Base-by-base conservation (phyloP, 208 protist genomes). In the Trypanosoma boissoni region DNA sequence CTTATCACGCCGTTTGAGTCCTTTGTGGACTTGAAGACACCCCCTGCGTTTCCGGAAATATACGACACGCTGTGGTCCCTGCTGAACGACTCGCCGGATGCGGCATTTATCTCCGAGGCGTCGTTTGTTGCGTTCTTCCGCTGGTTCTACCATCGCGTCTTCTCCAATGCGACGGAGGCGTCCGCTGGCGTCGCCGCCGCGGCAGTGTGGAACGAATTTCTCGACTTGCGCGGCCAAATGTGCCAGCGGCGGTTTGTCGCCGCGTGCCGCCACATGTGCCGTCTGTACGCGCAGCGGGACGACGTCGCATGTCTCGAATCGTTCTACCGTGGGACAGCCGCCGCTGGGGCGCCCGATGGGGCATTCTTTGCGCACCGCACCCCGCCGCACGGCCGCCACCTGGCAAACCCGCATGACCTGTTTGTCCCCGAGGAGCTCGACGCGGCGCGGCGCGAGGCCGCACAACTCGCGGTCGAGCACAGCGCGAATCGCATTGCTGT, bases 121-220 rank as follows among this genome's bases (percentile, higher is more conserved):
- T 64, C 78, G 58, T 95, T 95, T 51, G 68, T 71, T 43, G 26
- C 77, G 12, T 92, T 92, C 55, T 82, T 90, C 51, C 46, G 67
- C 21, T 95, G 85, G 83, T 87, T 95, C 43, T 76, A 83, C 58
- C 36, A 65, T 0, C 59, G 78, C 21, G 68, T 87, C 63, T 89
- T 91, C 36, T 31, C 37, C n/a, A 88, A 88, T 56, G 76, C 74
- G 0, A 85, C 86, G 7, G 53, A 73, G 18, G 60, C 59, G 16
- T 72, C 76, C 26, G 68, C 74, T 2, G 71, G 64, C 28, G 75
- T 76, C 9, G 88, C 78, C 0, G 84, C 85, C 6, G 56, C 59
- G 39, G 54, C 70, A 39, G 32, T 91, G 23, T 95, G 74, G 70
- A 39, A 71, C 18, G 51, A 75, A 24, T 74, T 76, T 49, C 59